Conservation (phyloP, 768 basidiomycete genomes). For the Auriculariales sp. region DNA sequence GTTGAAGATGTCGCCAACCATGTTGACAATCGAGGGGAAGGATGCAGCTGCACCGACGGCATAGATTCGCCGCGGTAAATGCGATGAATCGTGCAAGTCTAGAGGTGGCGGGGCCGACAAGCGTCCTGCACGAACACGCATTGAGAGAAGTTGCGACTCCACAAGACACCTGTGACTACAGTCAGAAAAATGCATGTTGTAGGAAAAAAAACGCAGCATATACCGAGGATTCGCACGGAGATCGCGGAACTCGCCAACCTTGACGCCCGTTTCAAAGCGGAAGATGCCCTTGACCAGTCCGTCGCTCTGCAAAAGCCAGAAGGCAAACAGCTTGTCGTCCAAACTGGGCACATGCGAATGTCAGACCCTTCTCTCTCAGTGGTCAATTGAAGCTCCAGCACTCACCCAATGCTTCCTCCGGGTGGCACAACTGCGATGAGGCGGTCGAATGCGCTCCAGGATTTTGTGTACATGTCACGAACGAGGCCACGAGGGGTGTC, state of each 20-base stretch:
- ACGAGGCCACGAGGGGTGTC: slow-evolving; percentile 75
- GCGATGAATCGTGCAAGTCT: slow-evolving; percentile 60
- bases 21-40: slow-evolving; percentile 68
- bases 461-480: slow-evolving; percentile 84
- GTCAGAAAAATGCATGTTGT: neutral
- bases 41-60: slow-evolving; percentile 71
- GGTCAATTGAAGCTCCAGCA: slow-evolving; percentile 6
- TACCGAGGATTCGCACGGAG: slow-evolving; percentile 70
- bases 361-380: neutral
- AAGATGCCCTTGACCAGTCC: slow-evolving; percentile 72
- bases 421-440: slow-evolving; percentile 83
- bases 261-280: slow-evolving; percentile 78
- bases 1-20: slow-evolving; percentile 74
- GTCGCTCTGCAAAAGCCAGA: slow-evolving; percentile 76
- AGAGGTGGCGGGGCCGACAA: slow-evolving; percentile 53
- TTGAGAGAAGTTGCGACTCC: slow-evolving; percentile 66
- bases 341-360: slow-evolving; percentile 29
- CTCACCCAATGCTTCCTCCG: slow-evolving; percentile 76
- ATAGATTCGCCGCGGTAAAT: slow-evolving; percentile 51
- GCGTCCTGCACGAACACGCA: slow-evolving; percentile 70
- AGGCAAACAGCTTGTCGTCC: slow-evolving; percentile 83
- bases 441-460: slow-evolving; percentile 84
- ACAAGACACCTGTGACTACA: slow-evolving; percentile 36
- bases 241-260: slow-evolving; percentile 79
- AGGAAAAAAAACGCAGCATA: neutral